A percentile compares a stretch with the other conserved stretches of the same genome.
These are phyloP conservation scores for Acidomyces sp. DNA, from an alignment of 495 filamentous ascomycete species.

Conservation along the genomic window DNA sequence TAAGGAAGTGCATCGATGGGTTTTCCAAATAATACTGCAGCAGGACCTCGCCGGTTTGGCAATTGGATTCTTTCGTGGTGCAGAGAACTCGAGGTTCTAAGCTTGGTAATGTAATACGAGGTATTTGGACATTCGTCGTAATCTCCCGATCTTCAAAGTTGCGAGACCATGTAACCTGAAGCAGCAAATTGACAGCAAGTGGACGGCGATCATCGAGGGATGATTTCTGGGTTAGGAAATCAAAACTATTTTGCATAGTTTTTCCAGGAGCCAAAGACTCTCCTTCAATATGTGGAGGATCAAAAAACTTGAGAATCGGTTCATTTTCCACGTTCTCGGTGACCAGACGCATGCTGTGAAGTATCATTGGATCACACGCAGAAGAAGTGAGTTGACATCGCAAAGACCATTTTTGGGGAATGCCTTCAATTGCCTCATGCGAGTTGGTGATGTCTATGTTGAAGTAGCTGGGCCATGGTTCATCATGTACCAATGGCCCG, in stretches of 20 bases:
- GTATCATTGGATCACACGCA: conserved; percentile 52
- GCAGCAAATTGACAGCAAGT: conserved; percentile 55
- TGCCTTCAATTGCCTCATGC: conserved; percentile 33
- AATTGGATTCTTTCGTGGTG: conserved; percentile 13
- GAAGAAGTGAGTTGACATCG: conserved; percentile 62
- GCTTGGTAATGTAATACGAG: conserved; percentile 62
- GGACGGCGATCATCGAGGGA: conserved; percentile 68
- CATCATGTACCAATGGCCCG: conserved; percentile 57
- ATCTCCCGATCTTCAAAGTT: conserved; percentile 31
- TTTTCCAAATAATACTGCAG: conserved; percentile 76
- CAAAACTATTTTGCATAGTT: background rate
- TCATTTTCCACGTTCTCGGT: conserved; percentile 44
- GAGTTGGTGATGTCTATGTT: conserved; percentile 31
- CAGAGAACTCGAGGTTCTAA: conserved; percentile 82
- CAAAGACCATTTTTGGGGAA: conserved; percentile 68
- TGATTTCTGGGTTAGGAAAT: conserved; percentile 54
- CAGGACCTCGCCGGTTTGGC: conserved; percentile 29
- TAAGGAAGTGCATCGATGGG: conserved; percentile 83
- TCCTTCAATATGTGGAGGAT: background rate
- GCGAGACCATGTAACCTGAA: conserved; percentile 67
- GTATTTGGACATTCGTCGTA: conserved; percentile 52
- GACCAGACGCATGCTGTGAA: conserved; percentile 49
- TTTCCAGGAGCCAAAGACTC: background rate
- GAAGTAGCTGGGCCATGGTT: conserved; percentile 80
- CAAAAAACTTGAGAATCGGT: conserved; percentile 19